These are phyloP conservation scores for Trichocomaceae sp. DNA, from an alignment of 2,329 filamentous ascomycete species.

Conservation along the genomic window DNA sequence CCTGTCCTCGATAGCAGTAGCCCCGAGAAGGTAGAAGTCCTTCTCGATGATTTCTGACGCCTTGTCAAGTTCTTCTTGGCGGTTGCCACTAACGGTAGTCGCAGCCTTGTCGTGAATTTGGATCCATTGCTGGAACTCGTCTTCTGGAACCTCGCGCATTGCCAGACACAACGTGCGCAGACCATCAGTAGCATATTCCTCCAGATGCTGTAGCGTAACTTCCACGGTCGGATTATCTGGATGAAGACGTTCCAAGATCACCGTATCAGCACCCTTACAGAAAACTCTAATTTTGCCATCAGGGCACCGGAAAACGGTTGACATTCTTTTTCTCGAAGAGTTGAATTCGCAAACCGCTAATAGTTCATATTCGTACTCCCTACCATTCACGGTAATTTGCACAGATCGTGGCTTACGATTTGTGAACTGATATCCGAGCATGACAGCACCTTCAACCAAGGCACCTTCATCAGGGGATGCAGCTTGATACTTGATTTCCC, in stretches of 20 bases:
- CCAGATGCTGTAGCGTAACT: slow-evolving; percentile 85
- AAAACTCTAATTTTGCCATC: slow-evolving; percentile 93
- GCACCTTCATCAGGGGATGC: slow-evolving; percentile 96
- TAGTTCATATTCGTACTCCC: slow-evolving; percentile 76
- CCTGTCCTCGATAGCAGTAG: slow-evolving; percentile 94
- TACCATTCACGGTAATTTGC: slow-evolving; percentile 68
- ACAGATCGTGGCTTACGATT: slow-evolving; percentile 86
- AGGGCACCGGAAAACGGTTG: slow-evolving; percentile 90
- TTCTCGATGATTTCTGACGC: slow-evolving; percentile 92
- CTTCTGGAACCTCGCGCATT: slow-evolving; percentile 84
- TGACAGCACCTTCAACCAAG: slow-evolving; percentile 83
- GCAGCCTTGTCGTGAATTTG: slow-evolving; percentile 78
- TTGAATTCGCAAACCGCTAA: slow-evolving; percentile 99
- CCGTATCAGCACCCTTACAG: slow-evolving; percentile 94
- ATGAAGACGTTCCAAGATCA: slow-evolving; percentile 85
- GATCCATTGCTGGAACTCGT: slow-evolving; percentile 83
- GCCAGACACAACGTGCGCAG: slow-evolving; percentile 89
- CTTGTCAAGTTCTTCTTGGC: slow-evolving; percentile 93
- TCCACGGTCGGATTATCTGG: slow-evolving; percentile 82
- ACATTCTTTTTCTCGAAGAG: slow-evolving; percentile 95
- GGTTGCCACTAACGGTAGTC: slow-evolving; percentile 85
- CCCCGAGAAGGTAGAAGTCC: slow-evolving; percentile 83
- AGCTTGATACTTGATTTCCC: slow-evolving; percentile 91
- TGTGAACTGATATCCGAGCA: slow-evolving; percentile 80
- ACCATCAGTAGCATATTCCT: slow-evolving; percentile 96